Conservation (phyloP, 805 yeast genomes). For the Cyberlindnera samutprakarnensis region DNA sequence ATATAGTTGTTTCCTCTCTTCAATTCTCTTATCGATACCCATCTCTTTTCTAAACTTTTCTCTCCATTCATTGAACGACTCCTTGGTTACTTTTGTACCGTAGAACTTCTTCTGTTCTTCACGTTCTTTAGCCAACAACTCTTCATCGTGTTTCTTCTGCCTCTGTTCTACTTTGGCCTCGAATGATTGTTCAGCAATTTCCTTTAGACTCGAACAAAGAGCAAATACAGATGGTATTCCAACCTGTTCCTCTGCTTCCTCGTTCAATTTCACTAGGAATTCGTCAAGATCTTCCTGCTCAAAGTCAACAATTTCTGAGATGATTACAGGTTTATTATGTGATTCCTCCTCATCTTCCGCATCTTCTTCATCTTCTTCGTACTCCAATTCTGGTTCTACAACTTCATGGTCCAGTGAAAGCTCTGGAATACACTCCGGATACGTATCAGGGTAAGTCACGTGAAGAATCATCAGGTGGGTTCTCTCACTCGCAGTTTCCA, state of each 20-base stretch:
- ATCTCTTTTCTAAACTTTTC: constrained; percentile 59
- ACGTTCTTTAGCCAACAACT: constrained; percentile 56
- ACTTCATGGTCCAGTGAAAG: constrained; percentile 36
- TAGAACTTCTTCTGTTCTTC: constrained; percentile 84
- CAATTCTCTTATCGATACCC: constrained; percentile 56
- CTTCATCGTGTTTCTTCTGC: constrained; percentile 53
- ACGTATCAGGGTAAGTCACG: constrained; percentile 68
- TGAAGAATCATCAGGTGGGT: constrained; percentile 47
- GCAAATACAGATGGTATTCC: constrained; percentile 94
- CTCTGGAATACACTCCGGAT: constrained; percentile 76
- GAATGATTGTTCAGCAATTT: constrained; percentile 66
- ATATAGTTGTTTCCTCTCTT: constrained; percentile 42
- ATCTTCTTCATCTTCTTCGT: constrained; percentile 26
- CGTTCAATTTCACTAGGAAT: constrained; percentile 34
- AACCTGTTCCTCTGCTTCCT: constrained; percentile 66
- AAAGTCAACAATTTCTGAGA: constrained; percentile 54
- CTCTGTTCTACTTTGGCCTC: constrained; percentile 43
- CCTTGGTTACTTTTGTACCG: constrained; percentile 85
- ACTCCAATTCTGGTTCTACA: constrained; percentile 19
- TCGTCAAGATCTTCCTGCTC: constrained; percentile 37
- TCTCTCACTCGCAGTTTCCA: constrained; percentile 63
- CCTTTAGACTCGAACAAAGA: constrained; percentile 69
- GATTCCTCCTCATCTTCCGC: constrained; percentile 37
- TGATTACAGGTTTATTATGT: constrained; percentile 36
- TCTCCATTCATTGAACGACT: constrained; percentile 72